phyloP scores from a whole-genome alignment of 352 stramenopile genomes.

The Pythium utonaiense region DNA sequence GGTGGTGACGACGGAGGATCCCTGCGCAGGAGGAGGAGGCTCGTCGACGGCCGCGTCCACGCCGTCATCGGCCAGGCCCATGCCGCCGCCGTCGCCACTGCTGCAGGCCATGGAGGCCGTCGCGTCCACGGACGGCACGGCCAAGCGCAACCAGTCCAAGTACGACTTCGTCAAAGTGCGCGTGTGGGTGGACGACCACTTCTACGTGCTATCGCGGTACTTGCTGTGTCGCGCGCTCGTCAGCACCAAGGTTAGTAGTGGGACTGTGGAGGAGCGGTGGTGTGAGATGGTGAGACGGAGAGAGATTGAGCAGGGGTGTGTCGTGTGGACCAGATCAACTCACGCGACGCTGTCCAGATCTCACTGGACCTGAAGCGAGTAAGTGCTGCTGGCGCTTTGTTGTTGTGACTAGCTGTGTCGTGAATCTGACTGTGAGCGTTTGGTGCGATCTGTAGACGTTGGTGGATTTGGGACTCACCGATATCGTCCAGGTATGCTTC shows the following conservation, averaged over 20 bases:
- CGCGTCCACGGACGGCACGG: slow-evolving; percentile 38
- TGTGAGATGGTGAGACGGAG: background rate
- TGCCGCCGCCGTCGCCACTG: slow-evolving; percentile 32
- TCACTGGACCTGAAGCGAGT: slow-evolving; percentile 86
- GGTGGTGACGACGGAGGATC: slow-evolving; percentile 5
- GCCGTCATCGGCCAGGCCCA: slow-evolving; percentile 17
- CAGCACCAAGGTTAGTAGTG: slow-evolving; percentile 76
- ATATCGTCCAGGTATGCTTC: slow-evolving; percentile 66
- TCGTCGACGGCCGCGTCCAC: slow-evolving; percentile 8
- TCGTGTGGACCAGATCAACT: slow-evolving; percentile 55
- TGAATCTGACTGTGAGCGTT: background rate
- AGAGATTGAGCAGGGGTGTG: background rate
- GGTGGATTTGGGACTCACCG: slow-evolving; percentile 78
- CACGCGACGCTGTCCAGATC: slow-evolving; percentile 83
- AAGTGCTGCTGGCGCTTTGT: background rate
- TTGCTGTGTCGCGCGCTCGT: slow-evolving; percentile 81
- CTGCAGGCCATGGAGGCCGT: slow-evolving; percentile 31
- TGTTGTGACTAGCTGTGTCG: background rate
- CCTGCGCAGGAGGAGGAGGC: background rate
- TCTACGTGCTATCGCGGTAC: slow-evolving; percentile 87
- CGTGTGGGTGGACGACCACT: slow-evolving; percentile 87
- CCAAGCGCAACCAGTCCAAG: slow-evolving; percentile 86
- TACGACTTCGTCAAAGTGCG: slow-evolving; percentile 90
- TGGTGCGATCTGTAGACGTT: slow-evolving; percentile 50
- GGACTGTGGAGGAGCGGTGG: too few relatives aligned